A percentile compares a stretch with the other conserved stretches of the same genome.
phyloP scores from a whole-genome alignment of 768 basidiomycete species.

The Tricholoma terreum region DNA sequence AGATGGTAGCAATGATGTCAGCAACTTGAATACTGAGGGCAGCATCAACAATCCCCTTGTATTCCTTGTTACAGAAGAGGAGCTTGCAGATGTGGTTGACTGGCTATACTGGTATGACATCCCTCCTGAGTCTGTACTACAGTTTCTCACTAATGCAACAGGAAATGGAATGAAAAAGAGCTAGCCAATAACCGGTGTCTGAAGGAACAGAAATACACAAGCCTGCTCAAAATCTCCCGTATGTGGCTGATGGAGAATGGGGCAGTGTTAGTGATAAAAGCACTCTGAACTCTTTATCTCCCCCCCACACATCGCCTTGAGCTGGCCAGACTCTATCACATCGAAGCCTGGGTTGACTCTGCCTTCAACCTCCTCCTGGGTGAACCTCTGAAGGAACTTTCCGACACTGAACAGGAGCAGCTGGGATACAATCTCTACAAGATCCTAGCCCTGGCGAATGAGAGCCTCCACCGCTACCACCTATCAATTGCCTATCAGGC shows the following conservation, averaged over 20 bases:
- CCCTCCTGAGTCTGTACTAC: background rate
- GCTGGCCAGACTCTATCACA: background rate
- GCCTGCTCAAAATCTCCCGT: background rate
- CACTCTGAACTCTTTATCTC: background rate
- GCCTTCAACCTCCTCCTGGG: background rate
- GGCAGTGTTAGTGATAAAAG: background rate
- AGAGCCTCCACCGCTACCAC: background rate
- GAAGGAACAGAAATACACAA: background rate
- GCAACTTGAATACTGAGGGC: too few species aligned
- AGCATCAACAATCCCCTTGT: too few species aligned
- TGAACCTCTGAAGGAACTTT: background rate
- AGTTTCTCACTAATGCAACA: background rate
- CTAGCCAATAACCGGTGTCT: background rate
- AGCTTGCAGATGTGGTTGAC: background rate
- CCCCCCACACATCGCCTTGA: background rate
- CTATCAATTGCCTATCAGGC: background rate
- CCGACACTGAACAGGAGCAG: too few species aligned
- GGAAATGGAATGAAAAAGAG: background rate
- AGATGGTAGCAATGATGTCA: too few species aligned
- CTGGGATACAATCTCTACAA: background rate
- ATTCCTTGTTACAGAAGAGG: too few species aligned
- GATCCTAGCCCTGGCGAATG: background rate
- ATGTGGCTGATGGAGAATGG: background rate
- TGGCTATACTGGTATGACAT: background rate
- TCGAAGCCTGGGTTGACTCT: background rate